A percentile compares a stretch with the other conserved stretches of the same genome.
Evolutionary conservation across 2,329 filamentous ascomycete species (phyloP).

Genomic region (Trichoderma koningii): DNA sequence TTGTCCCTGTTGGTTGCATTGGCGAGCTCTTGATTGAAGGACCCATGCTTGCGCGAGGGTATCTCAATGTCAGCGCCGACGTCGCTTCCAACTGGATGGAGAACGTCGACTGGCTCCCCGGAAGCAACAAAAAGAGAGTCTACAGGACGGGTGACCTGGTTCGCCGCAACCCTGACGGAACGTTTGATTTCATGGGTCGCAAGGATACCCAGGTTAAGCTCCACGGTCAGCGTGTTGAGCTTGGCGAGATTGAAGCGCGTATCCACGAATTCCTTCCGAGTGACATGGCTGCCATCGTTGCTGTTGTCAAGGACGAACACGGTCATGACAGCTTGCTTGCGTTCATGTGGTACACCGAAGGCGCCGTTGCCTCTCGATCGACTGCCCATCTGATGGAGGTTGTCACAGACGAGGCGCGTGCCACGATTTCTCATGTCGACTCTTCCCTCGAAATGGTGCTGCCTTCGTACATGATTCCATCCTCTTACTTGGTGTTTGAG

Average conservation of each 20-base stretch:
- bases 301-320: constrained; percentile 26
- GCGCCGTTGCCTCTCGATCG: neutral
- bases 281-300: constrained; percentile 23
- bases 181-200: constrained; percentile 26
- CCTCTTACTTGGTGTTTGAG: constrained; percentile 26
- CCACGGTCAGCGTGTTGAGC: constrained; percentile 27
- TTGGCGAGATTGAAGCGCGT: constrained; percentile 25
- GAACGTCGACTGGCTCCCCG: constrained; percentile 26
- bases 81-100: constrained; percentile 28
- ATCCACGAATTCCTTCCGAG: constrained; percentile 22
- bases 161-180: constrained; percentile 26
- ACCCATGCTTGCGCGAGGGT: constrained; percentile 31
- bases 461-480: constrained; percentile 29
- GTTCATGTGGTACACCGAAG: constrained; percentile 28
- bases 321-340: constrained; percentile 19
- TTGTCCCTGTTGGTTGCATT: constrained; percentile 30
- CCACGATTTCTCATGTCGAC: constrained; percentile 24
- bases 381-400: constrained; percentile 3
- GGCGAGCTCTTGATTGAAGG: constrained; percentile 34
- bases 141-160: constrained; percentile 26
- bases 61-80: constrained; percentile 26
- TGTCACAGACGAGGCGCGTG: constrained; percentile 16
- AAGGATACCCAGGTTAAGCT: constrained; percentile 27
- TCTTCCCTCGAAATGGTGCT: constrained; percentile 20
- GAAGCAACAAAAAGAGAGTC: neutral